phyloP scores from a whole-genome alignment of 2,329 filamentous ascomycete genomes.

The Epicoccum nigrum region DNA sequence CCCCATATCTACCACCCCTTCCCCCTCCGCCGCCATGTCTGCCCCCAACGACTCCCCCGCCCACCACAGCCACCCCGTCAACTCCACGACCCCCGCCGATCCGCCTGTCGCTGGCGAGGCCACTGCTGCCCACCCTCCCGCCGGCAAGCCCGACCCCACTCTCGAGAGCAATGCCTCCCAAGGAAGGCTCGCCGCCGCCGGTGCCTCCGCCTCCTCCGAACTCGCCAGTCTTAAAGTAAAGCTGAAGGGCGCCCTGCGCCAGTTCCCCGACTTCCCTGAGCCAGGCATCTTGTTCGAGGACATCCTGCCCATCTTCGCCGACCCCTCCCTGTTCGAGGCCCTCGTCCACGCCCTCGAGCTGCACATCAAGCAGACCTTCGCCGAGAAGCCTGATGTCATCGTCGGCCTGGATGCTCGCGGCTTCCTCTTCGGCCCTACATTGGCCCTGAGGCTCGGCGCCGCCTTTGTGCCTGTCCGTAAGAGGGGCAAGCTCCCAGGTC shows the following conservation, averaged over 20 bases:
- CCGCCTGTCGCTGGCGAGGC: slow-evolving; percentile 30
- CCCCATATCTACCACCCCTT: slow-evolving; percentile 21
- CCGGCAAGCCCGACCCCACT: slow-evolving; percentile 43
- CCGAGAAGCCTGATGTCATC: slow-evolving; percentile 77
- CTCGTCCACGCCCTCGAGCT: slow-evolving; percentile 87
- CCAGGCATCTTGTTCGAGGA: slow-evolving; percentile 96
- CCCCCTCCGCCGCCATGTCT: slow-evolving; percentile 42
- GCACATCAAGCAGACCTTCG: slow-evolving; percentile 71
- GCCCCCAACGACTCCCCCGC: slow-evolving; percentile 27
- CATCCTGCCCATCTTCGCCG: slow-evolving; percentile 93
- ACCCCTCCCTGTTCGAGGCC: slow-evolving; percentile 72
- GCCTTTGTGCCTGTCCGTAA: slow-evolving; percentile 94
- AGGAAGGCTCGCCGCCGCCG: slow-evolving; percentile 56
- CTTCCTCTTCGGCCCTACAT: slow-evolving; percentile 90
- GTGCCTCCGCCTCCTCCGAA: slow-evolving; percentile 59
- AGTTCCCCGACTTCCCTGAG: slow-evolving; percentile 90
- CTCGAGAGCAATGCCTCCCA: slow-evolving; percentile 51
- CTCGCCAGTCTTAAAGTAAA: slow-evolving; percentile 64
- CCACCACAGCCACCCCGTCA: slow-evolving; percentile 25
- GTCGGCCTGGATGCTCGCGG: slow-evolving; percentile 93
- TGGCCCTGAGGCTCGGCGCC: slow-evolving; percentile 82
- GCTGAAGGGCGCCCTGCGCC: slow-evolving; percentile 75
- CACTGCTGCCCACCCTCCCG: slow-evolving; percentile 42
- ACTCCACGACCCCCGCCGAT: slow-evolving; percentile 26
- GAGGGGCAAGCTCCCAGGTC: slow-evolving; percentile 92